Conservation (phyloP, 2,329 filamentous ascomycete species). For the Emergomyces africanus region DNA sequence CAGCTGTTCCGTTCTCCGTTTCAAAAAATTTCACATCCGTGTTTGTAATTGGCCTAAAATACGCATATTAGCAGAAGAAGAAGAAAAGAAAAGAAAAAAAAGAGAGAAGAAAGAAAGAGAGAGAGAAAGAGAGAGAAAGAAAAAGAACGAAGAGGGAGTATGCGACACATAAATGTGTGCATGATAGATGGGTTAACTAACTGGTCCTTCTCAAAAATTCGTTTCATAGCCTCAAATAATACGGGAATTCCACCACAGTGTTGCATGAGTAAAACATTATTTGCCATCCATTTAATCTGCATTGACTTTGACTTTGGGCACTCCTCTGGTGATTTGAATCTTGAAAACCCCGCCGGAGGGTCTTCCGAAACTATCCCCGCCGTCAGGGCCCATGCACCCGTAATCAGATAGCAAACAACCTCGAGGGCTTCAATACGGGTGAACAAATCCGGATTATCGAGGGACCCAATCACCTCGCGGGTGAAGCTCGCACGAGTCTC, state of each 20-base stretch:
- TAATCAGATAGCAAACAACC: slow-evolving; percentile 40
- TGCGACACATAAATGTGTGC: neutral
- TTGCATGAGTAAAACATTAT: slow-evolving; percentile 27
- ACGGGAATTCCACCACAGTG: slow-evolving; percentile 23
- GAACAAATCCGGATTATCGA: slow-evolving; percentile 28
- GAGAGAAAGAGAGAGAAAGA: neutral
- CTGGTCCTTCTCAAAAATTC: slow-evolving; percentile 27
- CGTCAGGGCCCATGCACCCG: slow-evolving; percentile 59
- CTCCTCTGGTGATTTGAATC: slow-evolving; percentile 18
- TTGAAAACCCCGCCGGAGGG: slow-evolving; percentile 18
- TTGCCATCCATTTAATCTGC: slow-evolving; percentile 36
- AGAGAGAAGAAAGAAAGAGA: neutral
- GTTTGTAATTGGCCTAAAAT: neutral
- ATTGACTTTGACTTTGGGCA: slow-evolving; percentile 35
- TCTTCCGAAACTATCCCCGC: slow-evolving; percentile 35
- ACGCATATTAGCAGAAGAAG: neutral
- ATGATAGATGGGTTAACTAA: slow-evolving; percentile 1
- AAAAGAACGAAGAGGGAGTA: neutral
- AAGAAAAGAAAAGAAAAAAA: neutral
- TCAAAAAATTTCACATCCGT: slow-evolving; percentile 13
- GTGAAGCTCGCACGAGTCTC: slow-evolving; percentile 34
- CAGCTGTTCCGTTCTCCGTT: slow-evolving; percentile 21
- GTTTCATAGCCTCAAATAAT: slow-evolving; percentile 26
- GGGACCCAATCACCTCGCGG: slow-evolving; percentile 23
- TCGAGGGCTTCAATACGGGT: slow-evolving; percentile 35